Percentiles rank a stretch among this genome's conserved stretches.
Evolutionary conservation across 2,329 filamentous ascomycete species (phyloP).

Genomic region (Capronia coronata): DNA sequence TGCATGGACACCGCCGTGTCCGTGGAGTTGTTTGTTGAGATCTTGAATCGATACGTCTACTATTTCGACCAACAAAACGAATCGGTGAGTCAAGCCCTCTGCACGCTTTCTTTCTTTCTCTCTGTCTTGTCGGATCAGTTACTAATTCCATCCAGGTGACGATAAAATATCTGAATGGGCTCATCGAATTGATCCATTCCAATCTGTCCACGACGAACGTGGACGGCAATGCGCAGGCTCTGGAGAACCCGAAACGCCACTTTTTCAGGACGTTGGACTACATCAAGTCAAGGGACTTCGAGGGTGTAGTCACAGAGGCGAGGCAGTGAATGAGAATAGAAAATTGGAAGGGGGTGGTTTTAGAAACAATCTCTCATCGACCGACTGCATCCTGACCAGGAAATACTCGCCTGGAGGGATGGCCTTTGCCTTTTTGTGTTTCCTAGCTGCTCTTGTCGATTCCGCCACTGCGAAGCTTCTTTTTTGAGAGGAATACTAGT

Average conservation of each 20-base stretch:
- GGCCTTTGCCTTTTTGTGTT: too few species aligned
- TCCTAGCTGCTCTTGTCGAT: too few species aligned
- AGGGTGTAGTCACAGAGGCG: slow-evolving; percentile 72
- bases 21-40: slow-evolving; percentile 97
- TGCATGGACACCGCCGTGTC: slow-evolving; percentile 98
- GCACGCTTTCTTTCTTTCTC: too few species aligned
- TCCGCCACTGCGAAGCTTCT: too few species aligned
- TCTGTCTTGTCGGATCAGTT: background rate
- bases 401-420: too few species aligned
- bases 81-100: slow-evolving; percentile 52
- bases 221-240: slow-evolving; percentile 43
- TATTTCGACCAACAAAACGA: slow-evolving; percentile 99
- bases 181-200: slow-evolving; percentile 96
- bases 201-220: slow-evolving; percentile 63
- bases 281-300: slow-evolving; percentile 84
- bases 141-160: slow-evolving; percentile 58
- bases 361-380: too few species aligned
- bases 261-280: slow-evolving; percentile 94
- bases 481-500: too few species aligned
- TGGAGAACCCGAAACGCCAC: slow-evolving; percentile 87
- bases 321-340: slow-evolving; percentile 34
- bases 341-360: too few species aligned
- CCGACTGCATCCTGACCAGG: too few species aligned
- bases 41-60: slow-evolving; percentile 95
- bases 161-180: slow-evolving; percentile 93